Evolutionary conservation across 345 rosid species (phyloP).

Genomic region (Streptanthus diversifolius): DNA sequence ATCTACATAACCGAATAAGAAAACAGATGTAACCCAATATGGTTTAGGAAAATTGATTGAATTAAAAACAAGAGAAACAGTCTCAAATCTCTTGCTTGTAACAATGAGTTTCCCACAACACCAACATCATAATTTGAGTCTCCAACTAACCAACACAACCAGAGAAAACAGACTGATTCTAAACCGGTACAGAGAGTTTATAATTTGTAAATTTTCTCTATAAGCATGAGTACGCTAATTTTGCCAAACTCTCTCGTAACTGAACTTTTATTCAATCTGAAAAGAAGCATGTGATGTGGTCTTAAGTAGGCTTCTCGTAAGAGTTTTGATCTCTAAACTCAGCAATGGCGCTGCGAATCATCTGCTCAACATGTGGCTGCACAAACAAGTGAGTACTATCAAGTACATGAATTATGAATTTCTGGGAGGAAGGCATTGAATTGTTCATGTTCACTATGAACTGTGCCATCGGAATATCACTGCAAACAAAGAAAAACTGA

Average conservation of each 20-base stretch:
- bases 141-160: neutral
- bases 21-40: neutral
- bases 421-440: slow-evolving; percentile 67
- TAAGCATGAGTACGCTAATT: neutral
- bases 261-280: neutral
- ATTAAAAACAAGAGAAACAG: neutral
- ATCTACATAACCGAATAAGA: neutral
- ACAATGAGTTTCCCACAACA: neutral
- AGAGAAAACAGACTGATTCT: neutral
- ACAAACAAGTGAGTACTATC: slow-evolving; percentile 76
- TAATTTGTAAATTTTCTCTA: neutral
- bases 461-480: slow-evolving; percentile 83
- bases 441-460: slow-evolving; percentile 72
- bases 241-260: neutral
- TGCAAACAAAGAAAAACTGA: slow-evolving; percentile 26
- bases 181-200: neutral
- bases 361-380: slow-evolving; percentile 61
- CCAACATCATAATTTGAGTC: neutral
- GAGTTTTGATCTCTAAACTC: slow-evolving; percentile 85
- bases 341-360: slow-evolving; percentile 69
- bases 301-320: slow-evolving; percentile 71
- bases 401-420: slow-evolving; percentile 69
- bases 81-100: neutral
- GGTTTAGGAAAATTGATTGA: neutral
- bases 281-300: neutral